phyloP scores from a whole-genome alignment of 2,329 filamentous ascomycete species.

The Fusarium xyrophilum region DNA sequence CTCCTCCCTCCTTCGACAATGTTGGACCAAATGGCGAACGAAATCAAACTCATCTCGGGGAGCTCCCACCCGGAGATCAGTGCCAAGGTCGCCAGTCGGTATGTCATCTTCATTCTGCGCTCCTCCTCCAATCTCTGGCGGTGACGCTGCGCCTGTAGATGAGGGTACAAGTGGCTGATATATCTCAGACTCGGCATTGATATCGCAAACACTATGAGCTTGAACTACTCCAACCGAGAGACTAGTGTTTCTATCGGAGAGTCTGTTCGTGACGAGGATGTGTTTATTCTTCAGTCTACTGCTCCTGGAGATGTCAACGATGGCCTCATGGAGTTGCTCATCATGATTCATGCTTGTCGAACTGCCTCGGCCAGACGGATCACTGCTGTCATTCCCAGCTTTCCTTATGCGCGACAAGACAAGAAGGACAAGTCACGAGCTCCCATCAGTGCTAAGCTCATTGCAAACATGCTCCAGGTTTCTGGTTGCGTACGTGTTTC shows the following conservation, averaged over 20 bases:
- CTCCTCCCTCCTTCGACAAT: slow-evolving; percentile 41
- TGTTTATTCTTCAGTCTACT: slow-evolving; percentile 96
- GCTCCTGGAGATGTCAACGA: slow-evolving; percentile 97
- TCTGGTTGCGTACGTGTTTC: slow-evolving; percentile 70
- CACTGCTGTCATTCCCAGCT: slow-evolving; percentile 94
- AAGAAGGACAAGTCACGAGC: slow-evolving; percentile 95
- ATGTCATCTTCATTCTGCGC: slow-evolving; percentile 35
- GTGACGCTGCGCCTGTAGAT: slow-evolving; percentile 2
- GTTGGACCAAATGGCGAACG: slow-evolving; percentile 58
- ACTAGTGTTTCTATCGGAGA: slow-evolving; percentile 94
- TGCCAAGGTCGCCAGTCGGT: slow-evolving; percentile 55
- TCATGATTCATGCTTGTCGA: slow-evolving; percentile 94
- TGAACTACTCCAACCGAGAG: slow-evolving; percentile 88
- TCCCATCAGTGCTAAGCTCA: slow-evolving; percentile 94
- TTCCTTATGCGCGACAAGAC: slow-evolving; percentile 94
- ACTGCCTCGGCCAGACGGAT: slow-evolving; percentile 79
- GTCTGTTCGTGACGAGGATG: slow-evolving; percentile 95
- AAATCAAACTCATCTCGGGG: slow-evolving; percentile 60
- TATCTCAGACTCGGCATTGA: slow-evolving; percentile 72
- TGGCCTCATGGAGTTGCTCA: slow-evolving; percentile 95
- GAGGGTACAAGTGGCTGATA: slow-evolving; percentile 35
- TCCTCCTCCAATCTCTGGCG: not conserved
- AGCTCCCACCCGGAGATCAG: slow-evolving; percentile 58
- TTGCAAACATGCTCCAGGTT: slow-evolving; percentile 97
- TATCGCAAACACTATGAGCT: slow-evolving; percentile 77